Evolutionary conservation across 495 filamentous ascomycete genomes (phyloP), one percentile per base, ranked within the genome.

Genomic region (Entonaema liquescens): DNA sequence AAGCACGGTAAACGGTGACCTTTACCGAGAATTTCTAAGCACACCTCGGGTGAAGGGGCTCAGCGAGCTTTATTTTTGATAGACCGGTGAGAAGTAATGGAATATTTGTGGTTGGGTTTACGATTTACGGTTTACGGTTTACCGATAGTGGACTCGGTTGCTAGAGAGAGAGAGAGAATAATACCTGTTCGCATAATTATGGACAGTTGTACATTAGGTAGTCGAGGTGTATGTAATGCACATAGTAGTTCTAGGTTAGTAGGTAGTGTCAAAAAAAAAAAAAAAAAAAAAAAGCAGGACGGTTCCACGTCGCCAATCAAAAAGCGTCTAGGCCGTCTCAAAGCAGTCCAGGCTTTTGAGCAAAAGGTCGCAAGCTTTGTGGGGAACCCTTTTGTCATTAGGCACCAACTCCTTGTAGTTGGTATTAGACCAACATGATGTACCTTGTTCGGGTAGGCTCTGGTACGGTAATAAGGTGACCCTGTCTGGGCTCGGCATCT

Each of bases 391-490:
- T 53, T 57, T 47, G 35, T 65, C 44, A 58, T 62, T 71, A 67
- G 68, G 68, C 62, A 63, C 63, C 68, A 67, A 63, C 44, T 67
- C 55, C 31, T 57, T 56, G 47, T 59, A 38, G 55, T 47, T 68
- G 64, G 65, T 68, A 60, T 60, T 72, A 60, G 59, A 60, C 40
- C 50, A 65, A 64, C 59, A 68, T 68, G 49, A 68, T 65, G 60
- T 57, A 73, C 59, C 64, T 65, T 59, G 42, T 35, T 31, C 28
- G 29, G 36, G 49, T 40, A 53, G 63, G 36, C 59, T 72, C 59
- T 72, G 69, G 63, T 67, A 72, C 70, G 64, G 59, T 72, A 68
- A 68, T 72, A 68, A 60, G 40, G 53, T 29, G 50, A 60, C 55
- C 62, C 33, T 60, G 67, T 60, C 15, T 55, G 38, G 40, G 28